Evolutionary conservation across 164 flowering plant genomes (phyloP), one percentile per base, ranked within the genome.

Genomic region (Akebia trifoliata): DNA sequence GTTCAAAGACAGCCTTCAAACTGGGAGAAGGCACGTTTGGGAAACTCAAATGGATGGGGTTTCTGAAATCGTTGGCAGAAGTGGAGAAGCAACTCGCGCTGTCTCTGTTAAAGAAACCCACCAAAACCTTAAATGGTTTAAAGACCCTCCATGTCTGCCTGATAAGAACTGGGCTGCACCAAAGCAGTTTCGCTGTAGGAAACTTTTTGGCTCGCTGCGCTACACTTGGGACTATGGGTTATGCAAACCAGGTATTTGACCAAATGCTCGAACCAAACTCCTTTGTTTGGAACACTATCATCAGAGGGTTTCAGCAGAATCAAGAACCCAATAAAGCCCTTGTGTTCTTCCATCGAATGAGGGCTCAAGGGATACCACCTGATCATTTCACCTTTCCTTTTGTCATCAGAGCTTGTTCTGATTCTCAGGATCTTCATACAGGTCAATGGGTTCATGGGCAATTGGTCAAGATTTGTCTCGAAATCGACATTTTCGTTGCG

Each of bases 371-470:
- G 11, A 64, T 71, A 29, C 60, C 17, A 14, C 68, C 76, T 3
- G 76, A 74, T 72, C n/a, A 61, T 11, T 72, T 70, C 32, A 74
- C 82, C 0, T 60, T 48, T 51, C 79, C 79, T n/a, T 70, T 71
- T 57, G 74, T 73, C 3, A 53, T 78, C 35, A 68, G 69, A 64
- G 72, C 82, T 29, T 78, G 75, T 44, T 60, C 65, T 11, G 61
- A 60, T 59, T 57, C 61, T 44, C 45, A 58, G 59, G 57, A 62
- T 62, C n/a, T 54, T 46, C 36, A 17, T 39, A 60, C 54, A 40
- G 76, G 75, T 24, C 7, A 46, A 36, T 57, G 69, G 40, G 50
- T 64, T 40, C 78, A 74, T 52, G 72, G 70, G 58, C 67, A 59
- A 17, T 55, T 57, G 61, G 60, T 65, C 30, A 74, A 51, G 42